These are phyloP conservation scores for Xylariaceae sp. DNA, from an alignment of 2,329 filamentous ascomycete genomes.

Conservation along the genomic window DNA sequence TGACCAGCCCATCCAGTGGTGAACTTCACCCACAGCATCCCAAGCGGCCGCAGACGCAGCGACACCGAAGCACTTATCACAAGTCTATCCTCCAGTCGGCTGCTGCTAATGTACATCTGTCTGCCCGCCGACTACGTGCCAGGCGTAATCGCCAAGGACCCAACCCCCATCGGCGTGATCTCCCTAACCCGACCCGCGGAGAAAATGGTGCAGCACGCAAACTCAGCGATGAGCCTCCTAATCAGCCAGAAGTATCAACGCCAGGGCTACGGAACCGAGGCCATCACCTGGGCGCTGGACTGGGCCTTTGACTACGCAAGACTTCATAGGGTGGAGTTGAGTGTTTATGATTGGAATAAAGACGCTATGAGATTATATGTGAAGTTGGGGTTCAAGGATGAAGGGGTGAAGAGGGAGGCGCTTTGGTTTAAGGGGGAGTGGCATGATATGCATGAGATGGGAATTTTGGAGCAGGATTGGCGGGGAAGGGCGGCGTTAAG, in stretches of 20 bases:
- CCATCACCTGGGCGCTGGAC: conserved; percentile 10
- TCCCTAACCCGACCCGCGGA: conserved; percentile 5
- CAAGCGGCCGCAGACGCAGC: background rate
- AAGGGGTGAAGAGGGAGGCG: conserved; percentile 11
- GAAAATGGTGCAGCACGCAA: conserved; percentile 2
- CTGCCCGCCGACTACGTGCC: background rate
- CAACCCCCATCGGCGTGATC: conserved; percentile 7
- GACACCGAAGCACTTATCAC: background rate
- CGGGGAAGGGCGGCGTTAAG: conserved; percentile 3
- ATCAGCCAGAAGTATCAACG: conserved; percentile 1
- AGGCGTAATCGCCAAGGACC: background rate
- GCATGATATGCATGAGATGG: conserved; percentile 14
- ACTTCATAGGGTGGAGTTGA: conserved; percentile 15
- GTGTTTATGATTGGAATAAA: conserved; percentile 9
- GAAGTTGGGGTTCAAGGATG: conserved; percentile 8
- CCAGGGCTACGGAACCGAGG: conserved; percentile 14
- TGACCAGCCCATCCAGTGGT: conserved; percentile 1
- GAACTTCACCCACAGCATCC: conserved; percentile 8
- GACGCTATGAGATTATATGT: conserved; percentile 10
- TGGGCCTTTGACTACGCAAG: conserved; percentile 14
- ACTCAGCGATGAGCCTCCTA: conserved; percentile 2
- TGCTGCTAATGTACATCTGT: conserved; percentile 14
- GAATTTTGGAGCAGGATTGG: conserved; percentile 15
- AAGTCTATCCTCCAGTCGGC: background rate
- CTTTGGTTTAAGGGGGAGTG: conserved; percentile 14